These are phyloP conservation scores for Solanum virginianum DNA, from an alignment of 257 asterid genomes.

Conservation along the genomic window DNA sequence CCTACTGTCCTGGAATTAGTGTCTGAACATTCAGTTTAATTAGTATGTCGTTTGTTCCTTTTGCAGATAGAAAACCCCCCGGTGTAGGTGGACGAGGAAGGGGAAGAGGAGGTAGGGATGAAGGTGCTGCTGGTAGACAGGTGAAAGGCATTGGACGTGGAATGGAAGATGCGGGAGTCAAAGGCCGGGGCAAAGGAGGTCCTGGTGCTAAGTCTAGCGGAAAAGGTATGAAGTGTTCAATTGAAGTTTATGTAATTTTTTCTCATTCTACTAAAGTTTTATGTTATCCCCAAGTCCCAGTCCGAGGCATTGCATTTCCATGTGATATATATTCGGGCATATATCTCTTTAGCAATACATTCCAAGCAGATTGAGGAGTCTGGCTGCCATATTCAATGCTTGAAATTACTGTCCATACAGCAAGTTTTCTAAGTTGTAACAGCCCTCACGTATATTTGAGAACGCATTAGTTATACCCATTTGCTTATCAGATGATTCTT, in stretches of 20 bases:
- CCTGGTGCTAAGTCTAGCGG: slow-evolving; percentile 25
- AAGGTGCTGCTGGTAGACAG: slow-evolving; percentile 25
- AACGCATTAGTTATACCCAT: not conserved
- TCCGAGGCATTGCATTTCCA: not conserved
- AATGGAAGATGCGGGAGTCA: slow-evolving; percentile 36
- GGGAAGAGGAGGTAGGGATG: slow-evolving; percentile 65
- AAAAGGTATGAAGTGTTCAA: slow-evolving; percentile 19
- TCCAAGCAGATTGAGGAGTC: not conserved
- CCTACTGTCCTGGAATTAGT: not conserved
- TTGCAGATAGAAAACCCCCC: slow-evolving; percentile 50
- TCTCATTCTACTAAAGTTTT: not conserved
- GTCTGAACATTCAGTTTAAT: not conserved
- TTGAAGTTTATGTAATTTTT: not conserved
- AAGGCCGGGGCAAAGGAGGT: slow-evolving; percentile 44
- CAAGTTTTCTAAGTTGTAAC: not conserved
- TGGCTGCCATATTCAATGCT: not conserved
- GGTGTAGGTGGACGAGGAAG: slow-evolving; percentile 55
- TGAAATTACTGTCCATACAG: not conserved
- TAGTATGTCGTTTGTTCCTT: not conserved
- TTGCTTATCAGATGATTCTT: not conserved
- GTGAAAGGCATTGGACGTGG: slow-evolving; percentile 44
- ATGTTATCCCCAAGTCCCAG: not conserved
- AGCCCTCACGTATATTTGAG: not conserved
- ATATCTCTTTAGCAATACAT: not conserved
- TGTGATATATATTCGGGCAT: not conserved